Evolutionary conservation across 1,284 basidiomycete genomes (phyloP), one percentile per base, ranked within the genome.

Genomic region (Vanrija sp.): DNA sequence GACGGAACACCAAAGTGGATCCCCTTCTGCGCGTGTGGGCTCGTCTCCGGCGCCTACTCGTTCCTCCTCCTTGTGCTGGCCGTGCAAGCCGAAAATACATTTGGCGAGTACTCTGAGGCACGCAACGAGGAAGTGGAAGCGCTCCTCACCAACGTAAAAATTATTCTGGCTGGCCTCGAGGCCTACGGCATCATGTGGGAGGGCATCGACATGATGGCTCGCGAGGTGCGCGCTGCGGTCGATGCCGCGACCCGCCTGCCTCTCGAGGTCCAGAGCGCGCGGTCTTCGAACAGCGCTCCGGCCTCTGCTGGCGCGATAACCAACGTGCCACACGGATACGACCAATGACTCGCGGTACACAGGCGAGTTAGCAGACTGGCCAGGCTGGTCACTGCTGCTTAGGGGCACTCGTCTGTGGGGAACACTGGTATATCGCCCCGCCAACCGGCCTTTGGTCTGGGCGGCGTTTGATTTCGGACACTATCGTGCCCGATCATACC

Each of bases 111-210:
- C 18, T 59, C 63, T 12, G 49, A 57, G 20, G 50, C 54, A 8
- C 54, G 60, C 16, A 51, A 59, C 1, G 71, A 71, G 27, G 73
- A 77, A 61, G 60, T 76, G 15, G 68, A 76, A 19, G 65, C 67
- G 5, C 59, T 77, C 14, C 66, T 73, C 57, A 76, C 72, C 3
- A 76, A 77, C 51, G 75, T 75, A 50, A 72, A 71, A 54, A 67
- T 76, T 51, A 71, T 77, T 39, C 54, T 74, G 22, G 75, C 71
- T n/a, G 76, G 75, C 20, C 59, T 77, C 7, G 70, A 75, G 51
- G 71, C 72, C 25, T 77, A 76, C 53, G 76, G 74, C 15, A 55
- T 61, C 42, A 75, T 76, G 72, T 77, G 76, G 76, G 73, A 69
- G 35, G 75, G 74, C 18, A 76, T 77, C 54, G 70, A 71, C 44